Conservation (phyloP, 495 filamentous ascomycete genomes). For the Copromyces sp. region DNA sequence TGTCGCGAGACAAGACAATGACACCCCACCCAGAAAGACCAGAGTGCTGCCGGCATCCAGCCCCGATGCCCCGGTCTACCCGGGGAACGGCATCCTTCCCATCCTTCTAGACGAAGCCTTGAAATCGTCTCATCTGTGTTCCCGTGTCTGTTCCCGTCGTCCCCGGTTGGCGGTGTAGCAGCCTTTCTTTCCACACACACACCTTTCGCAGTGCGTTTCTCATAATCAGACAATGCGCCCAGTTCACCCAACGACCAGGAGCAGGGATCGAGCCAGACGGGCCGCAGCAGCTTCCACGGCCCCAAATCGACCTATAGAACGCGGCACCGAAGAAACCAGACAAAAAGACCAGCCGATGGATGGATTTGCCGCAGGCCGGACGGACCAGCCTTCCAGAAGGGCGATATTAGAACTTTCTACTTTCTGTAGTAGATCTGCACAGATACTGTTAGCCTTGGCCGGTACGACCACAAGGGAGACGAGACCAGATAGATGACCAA, state of each 20-base stretch:
- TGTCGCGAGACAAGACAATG: neutral
- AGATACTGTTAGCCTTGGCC: conserved; percentile 28
- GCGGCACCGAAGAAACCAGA: neutral
- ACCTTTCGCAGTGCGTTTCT: neutral
- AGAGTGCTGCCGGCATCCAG: neutral
- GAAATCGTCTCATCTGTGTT: neutral
- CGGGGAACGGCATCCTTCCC: neutral
- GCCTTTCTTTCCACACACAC: neutral
- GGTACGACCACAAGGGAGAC: neutral
- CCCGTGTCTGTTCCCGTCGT: neutral
- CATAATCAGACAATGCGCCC: neutral
- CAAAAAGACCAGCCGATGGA: neutral
- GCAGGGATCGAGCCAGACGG: neutral
- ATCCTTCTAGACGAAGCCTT: neutral
- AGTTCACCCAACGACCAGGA: neutral
- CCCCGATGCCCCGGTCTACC: neutral
- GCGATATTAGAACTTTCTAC: conserved; percentile 20
- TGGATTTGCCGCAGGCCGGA: neutral
- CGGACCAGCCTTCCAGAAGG: neutral
- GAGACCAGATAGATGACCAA: conserved; percentile 13
- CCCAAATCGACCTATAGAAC: neutral
- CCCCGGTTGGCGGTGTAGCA: neutral
- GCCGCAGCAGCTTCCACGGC: neutral
- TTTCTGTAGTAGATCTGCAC: conserved; percentile 59
- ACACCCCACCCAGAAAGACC: neutral